These are phyloP conservation scores for Plectosphaerella sp. DNA, from an alignment of 2,329 filamentous ascomycete species.

Conservation along the genomic window DNA sequence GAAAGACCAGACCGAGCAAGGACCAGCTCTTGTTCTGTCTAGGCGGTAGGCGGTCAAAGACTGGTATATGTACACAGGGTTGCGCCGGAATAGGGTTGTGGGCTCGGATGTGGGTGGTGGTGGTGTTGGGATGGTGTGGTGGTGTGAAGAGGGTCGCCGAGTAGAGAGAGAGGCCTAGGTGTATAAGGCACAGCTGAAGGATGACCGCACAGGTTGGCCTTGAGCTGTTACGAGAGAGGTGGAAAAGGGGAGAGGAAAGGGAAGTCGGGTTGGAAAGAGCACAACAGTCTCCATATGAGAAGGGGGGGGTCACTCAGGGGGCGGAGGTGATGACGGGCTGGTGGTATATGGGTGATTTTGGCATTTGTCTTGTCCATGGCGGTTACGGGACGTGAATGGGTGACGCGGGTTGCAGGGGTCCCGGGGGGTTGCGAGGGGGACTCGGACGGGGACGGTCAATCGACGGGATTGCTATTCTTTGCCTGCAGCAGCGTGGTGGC, in stretches of 20 bases:
- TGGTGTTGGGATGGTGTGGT: slow-evolving; percentile 11
- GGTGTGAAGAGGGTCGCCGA: slow-evolving; percentile 9
- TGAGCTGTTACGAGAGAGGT: not conserved
- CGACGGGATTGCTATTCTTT: slow-evolving; percentile 9
- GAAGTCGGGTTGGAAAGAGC: not conserved
- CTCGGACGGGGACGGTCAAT: not conserved
- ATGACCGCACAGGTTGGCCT: not conserved
- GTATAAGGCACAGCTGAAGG: slow-evolving; percentile 1
- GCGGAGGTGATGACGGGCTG: not conserved
- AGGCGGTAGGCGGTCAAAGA: not conserved
- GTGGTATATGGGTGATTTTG: slow-evolving; percentile 2
- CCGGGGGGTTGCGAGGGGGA: slow-evolving; percentile 1
- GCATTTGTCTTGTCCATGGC: not conserved
- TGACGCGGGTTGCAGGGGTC: slow-evolving; percentile 1
- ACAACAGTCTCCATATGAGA: not conserved
- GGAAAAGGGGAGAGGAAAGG: not conserved
- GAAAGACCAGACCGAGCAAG: not conserved
- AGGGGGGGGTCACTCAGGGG: not conserved
- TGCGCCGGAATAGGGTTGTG: not conserved
- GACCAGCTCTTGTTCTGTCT: not conserved
- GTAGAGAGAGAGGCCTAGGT: slow-evolving; percentile 4
- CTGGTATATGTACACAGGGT: not conserved
- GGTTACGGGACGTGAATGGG: slow-evolving; percentile 5
- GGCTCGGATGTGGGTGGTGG: slow-evolving; percentile 9
- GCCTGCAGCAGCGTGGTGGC: slow-evolving; percentile 7